Percentiles rank a stretch among this genome's conserved stretches.
phyloP scores from a whole-genome alignment of 495 filamentous ascomycete species.

The Aspergillus campestris region DNA sequence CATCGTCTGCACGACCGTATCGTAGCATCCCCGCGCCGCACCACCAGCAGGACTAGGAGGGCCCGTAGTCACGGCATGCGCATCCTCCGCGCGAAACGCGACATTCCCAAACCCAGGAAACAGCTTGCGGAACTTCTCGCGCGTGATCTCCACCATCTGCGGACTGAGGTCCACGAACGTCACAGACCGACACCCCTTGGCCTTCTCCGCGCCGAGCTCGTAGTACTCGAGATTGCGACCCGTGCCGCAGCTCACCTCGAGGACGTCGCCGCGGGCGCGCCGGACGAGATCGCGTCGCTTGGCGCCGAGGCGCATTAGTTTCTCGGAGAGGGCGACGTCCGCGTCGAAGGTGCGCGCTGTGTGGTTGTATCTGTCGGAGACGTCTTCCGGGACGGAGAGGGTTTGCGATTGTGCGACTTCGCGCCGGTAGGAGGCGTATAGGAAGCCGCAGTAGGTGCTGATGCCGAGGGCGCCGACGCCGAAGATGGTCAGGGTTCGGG shows the following conservation, averaged over 20 bases:
- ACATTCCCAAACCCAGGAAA: conserved; percentile 38
- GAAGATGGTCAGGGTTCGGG: conserved; percentile 29
- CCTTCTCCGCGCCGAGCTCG: conserved; percentile 35
- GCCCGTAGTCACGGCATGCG: conserved; percentile 12
- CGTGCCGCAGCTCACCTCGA: conserved; percentile 88
- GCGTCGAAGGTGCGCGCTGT: conserved; percentile 55
- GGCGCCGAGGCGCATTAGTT: conserved; percentile 51
- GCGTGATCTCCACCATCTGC: conserved; percentile 54
- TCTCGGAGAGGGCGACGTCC: conserved; percentile 57
- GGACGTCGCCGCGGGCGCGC: conserved; percentile 65
- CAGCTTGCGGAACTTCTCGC: conserved; percentile 46
- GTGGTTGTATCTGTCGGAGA: conserved; percentile 48
- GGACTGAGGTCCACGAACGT: conserved; percentile 58
- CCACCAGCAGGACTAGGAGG: background rate
- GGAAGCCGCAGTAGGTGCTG: conserved; percentile 43
- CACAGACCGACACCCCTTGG: conserved; percentile 37
- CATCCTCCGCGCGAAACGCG: conserved; percentile 36
- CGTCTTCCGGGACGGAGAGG: conserved; percentile 37
- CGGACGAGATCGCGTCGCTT: conserved; percentile 54
- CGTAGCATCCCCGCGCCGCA: conserved; percentile 41
- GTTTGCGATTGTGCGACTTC: conserved; percentile 29
- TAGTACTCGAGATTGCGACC: conserved; percentile 81
- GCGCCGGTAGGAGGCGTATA: conserved; percentile 39
- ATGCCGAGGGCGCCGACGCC: conserved; percentile 39
- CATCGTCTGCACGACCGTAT: conserved; percentile 89